Evolutionary conservation across 352 stramenopile genomes (phyloP).

Genomic region (Plasmopara viticola): DNA sequence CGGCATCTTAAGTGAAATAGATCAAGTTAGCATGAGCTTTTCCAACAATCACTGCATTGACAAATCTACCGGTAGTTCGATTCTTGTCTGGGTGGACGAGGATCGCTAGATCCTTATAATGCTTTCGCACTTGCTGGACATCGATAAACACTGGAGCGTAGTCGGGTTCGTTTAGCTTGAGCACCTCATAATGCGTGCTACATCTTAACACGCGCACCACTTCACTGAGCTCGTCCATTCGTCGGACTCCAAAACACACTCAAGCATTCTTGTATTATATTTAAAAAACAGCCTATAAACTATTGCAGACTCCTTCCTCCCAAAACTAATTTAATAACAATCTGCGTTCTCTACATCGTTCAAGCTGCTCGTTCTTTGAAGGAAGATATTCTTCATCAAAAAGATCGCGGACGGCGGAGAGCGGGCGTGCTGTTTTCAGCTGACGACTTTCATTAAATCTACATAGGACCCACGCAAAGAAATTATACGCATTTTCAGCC

Average conservation of each 20-base stretch:
- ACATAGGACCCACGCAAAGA: too few relatives aligned
- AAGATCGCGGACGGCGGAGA: slow-evolving; percentile 22
- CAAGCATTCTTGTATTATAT: too few relatives aligned
- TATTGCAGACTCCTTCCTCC: too few relatives aligned
- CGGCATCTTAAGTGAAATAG: slow-evolving; percentile 33
- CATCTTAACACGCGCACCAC: slow-evolving; percentile 24
- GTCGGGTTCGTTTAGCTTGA: slow-evolving; percentile 20
- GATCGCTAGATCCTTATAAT: slow-evolving; percentile 48
- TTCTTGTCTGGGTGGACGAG: slow-evolving; percentile 63
- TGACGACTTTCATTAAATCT: too few relatives aligned
- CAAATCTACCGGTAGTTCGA: slow-evolving; percentile 24
- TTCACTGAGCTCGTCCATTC: slow-evolving; percentile 6
- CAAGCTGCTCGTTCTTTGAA: slow-evolving; percentile 49
- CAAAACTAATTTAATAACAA: background rate
- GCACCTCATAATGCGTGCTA: slow-evolving; percentile 39
- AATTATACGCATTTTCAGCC: too few relatives aligned
- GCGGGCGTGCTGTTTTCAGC: too few relatives aligned
- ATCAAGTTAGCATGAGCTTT: background rate
- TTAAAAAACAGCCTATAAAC: too few relatives aligned
- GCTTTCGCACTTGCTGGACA: slow-evolving; percentile 27
- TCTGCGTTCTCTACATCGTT: slow-evolving; percentile 25
- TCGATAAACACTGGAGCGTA: slow-evolving; percentile 14
- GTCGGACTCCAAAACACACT: background rate
- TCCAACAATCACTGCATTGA: background rate
- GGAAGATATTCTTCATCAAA: slow-evolving; percentile 60